These are phyloP conservation scores for Gaeumannomyces sp. DNA, from an alignment of 2,329 filamentous ascomycete genomes.

Conservation along the genomic window DNA sequence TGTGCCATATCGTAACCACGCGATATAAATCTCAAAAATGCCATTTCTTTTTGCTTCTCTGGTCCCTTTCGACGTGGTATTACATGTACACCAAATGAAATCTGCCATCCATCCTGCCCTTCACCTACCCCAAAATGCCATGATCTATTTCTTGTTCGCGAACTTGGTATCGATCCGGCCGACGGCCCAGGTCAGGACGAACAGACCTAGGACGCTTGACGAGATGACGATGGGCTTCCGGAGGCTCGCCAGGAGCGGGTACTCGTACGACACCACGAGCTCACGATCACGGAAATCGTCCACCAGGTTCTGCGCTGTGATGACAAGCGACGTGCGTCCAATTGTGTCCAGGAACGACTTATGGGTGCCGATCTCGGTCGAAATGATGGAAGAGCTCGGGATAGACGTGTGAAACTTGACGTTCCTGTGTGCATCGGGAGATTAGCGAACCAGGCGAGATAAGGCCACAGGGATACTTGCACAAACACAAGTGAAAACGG, in stretches of 20 bases:
- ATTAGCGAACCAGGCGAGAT: conserved; percentile 35
- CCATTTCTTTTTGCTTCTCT: neutral
- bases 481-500: neutral
- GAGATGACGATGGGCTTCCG: conserved; percentile 85
- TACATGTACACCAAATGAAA: conserved; percentile 17
- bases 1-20: neutral
- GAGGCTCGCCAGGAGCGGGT: conserved; percentile 65
- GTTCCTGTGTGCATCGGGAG: conserved; percentile 48
- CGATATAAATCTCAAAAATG: neutral
- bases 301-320: conserved; percentile 80
- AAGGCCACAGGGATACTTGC: conserved; percentile 33
- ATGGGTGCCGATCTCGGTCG: conserved; percentile 56
- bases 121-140: neutral
- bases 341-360: conserved; percentile 91
- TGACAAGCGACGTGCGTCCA: conserved; percentile 73
- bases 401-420: conserved; percentile 71
- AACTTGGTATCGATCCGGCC: conserved; percentile 80
- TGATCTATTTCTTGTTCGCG: conserved; percentile 34
- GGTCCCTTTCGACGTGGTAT: conserved; percentile 12
- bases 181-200: conserved; percentile 66
- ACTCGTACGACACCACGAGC: conserved; percentile 82
- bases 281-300: conserved; percentile 84
- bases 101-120: conserved; percentile 10
- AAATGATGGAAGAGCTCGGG: conserved; percentile 55
- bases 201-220: conserved; percentile 64